Evolutionary conservation across 768 basidiomycete genomes (phyloP), one percentile per base, ranked within the genome.

Genomic region (Xerocomus spinulosus): DNA sequence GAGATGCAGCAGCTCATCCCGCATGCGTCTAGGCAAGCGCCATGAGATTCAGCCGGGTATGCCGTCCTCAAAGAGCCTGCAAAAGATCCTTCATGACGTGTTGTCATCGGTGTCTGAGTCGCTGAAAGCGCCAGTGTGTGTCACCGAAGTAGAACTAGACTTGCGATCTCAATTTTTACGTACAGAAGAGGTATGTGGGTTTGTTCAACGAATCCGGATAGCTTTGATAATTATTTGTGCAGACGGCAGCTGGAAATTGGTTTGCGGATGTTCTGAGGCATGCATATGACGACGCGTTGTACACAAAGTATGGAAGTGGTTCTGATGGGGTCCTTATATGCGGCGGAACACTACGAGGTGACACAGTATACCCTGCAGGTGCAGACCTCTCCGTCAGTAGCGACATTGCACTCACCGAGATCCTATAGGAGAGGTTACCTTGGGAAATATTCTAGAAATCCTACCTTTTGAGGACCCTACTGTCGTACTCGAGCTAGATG

Each of bases 371-470:
- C 67, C 85, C 88, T 0, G 82, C 91, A 52, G 92, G 89, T 85
- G 56, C 37, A 64, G 32, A 10, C 23, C 20, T 28, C 44, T 32
- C 20, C 41, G 17, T 9, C 24, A 20, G 15, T 26, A 17, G 18
- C 17, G 3, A 37, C 12, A 18, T 34, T 40, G 6, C 10, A 2
- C 28, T 10, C 33, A 44, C 52, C 51, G 13, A 57, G 20, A 34
- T 42, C 21, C 41, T 12, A 39, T 86, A 87, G 63, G 92, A 0
- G 63, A 76, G 25, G 70, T 96, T 43, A 92, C 84, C 4, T 72
- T 96, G 1, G 91, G 92, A 0, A 85, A 96, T 61, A 85, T 94
- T 46, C 60, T 93, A 32, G 92, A 93, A 61, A 92, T 94, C 17
- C 67, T 95, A 24, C 92, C 92, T 0, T 95, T 92, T 50, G 85